Percentiles rank a stretch among this genome's conserved stretches.
Conservation (phyloP, 768 basidiomycete genomes). For the Pleurotus djamor region DNA sequence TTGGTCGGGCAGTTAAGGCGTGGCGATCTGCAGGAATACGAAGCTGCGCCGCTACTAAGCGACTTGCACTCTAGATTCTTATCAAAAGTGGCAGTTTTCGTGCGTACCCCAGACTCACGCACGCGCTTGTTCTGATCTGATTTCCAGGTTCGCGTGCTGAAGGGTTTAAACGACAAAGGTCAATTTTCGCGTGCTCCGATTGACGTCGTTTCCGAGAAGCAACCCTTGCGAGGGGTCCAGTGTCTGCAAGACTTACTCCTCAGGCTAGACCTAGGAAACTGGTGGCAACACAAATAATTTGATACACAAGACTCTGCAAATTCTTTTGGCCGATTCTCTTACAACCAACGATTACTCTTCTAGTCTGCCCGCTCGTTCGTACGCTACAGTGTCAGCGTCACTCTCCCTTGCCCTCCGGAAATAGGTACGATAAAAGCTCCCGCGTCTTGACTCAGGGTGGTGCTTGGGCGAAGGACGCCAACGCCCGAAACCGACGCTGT, state of each 20-base stretch:
- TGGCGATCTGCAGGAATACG: slow-evolving; percentile 57
- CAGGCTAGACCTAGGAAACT: slow-evolving; percentile 51
- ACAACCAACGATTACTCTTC: neutral
- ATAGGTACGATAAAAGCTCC: slow-evolving; percentile 48
- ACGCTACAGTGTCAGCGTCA: slow-evolving; percentile 21
- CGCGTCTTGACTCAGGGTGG: slow-evolving; percentile 33
- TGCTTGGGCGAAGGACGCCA: slow-evolving; percentile 34
- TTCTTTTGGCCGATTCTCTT: neutral
- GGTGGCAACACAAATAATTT: slow-evolving; percentile 45
- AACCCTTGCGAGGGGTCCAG: slow-evolving; percentile 48
- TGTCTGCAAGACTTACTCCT: slow-evolving; percentile 54
- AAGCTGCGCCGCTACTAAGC: slow-evolving; percentile 56
- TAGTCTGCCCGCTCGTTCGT: neutral
- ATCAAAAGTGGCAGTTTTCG: slow-evolving; percentile 54
- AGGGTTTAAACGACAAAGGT: slow-evolving; percentile 53
- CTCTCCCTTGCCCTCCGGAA: slow-evolving; percentile 31
- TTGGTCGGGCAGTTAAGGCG: slow-evolving; percentile 60
- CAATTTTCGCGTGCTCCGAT: slow-evolving; percentile 11
- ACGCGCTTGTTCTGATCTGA: slow-evolving; percentile 5
- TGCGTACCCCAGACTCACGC: slow-evolving; percentile 28
- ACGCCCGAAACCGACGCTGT: slow-evolving; percentile 37
- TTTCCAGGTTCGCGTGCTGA: slow-evolving; percentile 52
- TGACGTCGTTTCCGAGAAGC: slow-evolving; percentile 10
- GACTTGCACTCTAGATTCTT: slow-evolving; percentile 53
- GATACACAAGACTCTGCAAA: neutral